Conservation (phyloP, 345 rosid genomes). For the Salix brachista region DNA sequence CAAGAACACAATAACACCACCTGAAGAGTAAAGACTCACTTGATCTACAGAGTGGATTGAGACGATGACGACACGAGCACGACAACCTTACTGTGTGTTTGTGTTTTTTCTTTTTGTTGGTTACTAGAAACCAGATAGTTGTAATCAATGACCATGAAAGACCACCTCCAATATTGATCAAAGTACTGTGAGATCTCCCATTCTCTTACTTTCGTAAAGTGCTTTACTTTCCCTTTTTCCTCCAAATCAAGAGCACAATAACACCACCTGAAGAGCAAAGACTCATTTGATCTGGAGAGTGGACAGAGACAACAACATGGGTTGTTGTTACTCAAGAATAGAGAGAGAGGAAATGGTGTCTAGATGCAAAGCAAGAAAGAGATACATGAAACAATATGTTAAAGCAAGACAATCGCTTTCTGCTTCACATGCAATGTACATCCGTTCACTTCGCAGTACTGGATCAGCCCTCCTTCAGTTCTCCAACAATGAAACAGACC, state of each 20-base stretch:
- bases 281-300: not conserved
- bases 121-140: not conserved
- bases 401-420: constrained; percentile 74
- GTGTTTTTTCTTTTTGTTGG: not conserved
- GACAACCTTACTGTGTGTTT: not conserved
- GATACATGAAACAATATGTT: constrained; percentile 78
- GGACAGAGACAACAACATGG: constrained; percentile 38
- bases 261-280: not conserved
- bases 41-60: not conserved
- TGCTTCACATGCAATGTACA: constrained; percentile 81
- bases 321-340: constrained; percentile 74
- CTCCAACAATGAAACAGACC: constrained; percentile 61
- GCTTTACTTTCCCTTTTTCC: not conserved
- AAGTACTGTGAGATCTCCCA: not conserved
- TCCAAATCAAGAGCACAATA: constrained; percentile 3
- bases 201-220: constrained; percentile 2
- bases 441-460: constrained; percentile 77
- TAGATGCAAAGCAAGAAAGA: constrained; percentile 83
- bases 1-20: not conserved
- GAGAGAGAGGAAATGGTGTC: constrained; percentile 83
- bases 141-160: constrained; percentile 1
- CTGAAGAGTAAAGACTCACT: not conserved
- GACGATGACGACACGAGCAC: not conserved
- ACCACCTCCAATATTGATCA: constrained; percentile 1
- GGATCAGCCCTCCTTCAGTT: constrained; percentile 79